These are phyloP conservation scores for Colletotrichum sp. DNA, from an alignment of 2,329 filamentous ascomycete genomes.

Conservation along the genomic window DNA sequence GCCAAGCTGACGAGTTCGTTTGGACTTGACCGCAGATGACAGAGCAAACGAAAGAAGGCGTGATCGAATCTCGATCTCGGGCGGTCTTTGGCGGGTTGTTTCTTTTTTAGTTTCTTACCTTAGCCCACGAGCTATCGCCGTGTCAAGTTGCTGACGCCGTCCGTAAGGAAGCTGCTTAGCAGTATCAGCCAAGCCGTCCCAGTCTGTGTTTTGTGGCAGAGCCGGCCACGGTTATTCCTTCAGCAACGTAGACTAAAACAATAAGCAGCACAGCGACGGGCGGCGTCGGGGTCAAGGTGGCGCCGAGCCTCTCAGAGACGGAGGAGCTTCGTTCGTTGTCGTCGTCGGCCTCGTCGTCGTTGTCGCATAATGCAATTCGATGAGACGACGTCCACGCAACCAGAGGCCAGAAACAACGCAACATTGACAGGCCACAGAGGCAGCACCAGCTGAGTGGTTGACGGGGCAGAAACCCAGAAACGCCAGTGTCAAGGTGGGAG, in stretches of 20 bases:
- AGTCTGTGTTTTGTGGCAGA: neutral
- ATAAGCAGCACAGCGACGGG: neutral
- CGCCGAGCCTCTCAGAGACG: constrained; percentile 4
- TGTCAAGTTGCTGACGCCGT: neutral
- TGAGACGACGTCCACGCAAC: neutral
- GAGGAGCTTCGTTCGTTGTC: neutral
- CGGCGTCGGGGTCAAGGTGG: neutral
- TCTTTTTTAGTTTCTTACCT: neutral
- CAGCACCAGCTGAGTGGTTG: neutral
- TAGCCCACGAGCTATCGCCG: neutral
- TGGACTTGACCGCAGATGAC: neutral
- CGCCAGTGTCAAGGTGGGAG: neutral
- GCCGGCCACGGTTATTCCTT: neutral
- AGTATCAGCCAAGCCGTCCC: constrained; percentile 13
- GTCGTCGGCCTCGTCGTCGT: neutral
- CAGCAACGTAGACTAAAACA: neutral
- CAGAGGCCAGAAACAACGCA: neutral
- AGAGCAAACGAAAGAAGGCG: neutral
- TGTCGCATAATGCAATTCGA: neutral
- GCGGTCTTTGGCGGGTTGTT: neutral
- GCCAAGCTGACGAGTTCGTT: neutral
- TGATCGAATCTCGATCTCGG: neutral
- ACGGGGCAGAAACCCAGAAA: neutral
- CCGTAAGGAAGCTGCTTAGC: neutral
- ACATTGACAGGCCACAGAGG: neutral